These are phyloP conservation scores for Pisolithus sp. DNA, from an alignment of 768 basidiomycete genomes.

Conservation along the genomic window DNA sequence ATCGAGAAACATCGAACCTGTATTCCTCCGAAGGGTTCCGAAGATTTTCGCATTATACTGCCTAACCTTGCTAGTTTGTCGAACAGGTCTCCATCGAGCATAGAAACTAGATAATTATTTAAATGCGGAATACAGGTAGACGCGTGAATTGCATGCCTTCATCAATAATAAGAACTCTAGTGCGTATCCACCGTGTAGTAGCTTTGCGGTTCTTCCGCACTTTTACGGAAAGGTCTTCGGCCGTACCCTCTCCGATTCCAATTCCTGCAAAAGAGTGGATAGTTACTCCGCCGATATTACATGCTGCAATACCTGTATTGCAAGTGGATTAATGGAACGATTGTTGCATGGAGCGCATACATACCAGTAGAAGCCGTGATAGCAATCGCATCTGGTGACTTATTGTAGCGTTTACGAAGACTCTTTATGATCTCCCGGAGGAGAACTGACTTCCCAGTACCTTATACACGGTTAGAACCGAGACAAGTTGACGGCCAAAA, in stretches of 20 bases:
- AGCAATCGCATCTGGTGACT: slow-evolving; percentile 67
- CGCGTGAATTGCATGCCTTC: slow-evolving; percentile 45
- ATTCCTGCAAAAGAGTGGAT: slow-evolving; percentile 96
- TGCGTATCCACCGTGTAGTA: slow-evolving; percentile 69
- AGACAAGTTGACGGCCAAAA: slow-evolving; percentile 10
- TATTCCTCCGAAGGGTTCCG: slow-evolving; percentile 85
- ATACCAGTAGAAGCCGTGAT: slow-evolving; percentile 92
- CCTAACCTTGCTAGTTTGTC: slow-evolving; percentile 83
- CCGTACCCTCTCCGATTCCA: slow-evolving; percentile 68
- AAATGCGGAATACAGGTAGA: neutral
- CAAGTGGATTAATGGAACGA: neutral
- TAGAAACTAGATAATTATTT: slow-evolving; percentile 63
- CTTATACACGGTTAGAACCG: slow-evolving; percentile 33
- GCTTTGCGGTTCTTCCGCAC: slow-evolving; percentile 84
- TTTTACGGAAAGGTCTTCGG: slow-evolving; percentile 55
- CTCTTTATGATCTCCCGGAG: slow-evolving; percentile 84
- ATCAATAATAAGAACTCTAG: slow-evolving; percentile 78
- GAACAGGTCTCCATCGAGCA: slow-evolving; percentile 91
- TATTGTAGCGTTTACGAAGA: slow-evolving; percentile 51
- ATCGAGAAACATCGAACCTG: slow-evolving; percentile 45
- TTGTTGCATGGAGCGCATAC: slow-evolving; percentile 3
- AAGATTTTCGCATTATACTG: slow-evolving; percentile 51
- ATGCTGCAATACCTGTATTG: slow-evolving; percentile 79
- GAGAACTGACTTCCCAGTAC: slow-evolving; percentile 95
- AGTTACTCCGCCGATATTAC: slow-evolving; percentile 94